phyloP scores from a whole-genome alignment of 2,329 filamentous ascomycete genomes.

The Colletotrichum lini region DNA sequence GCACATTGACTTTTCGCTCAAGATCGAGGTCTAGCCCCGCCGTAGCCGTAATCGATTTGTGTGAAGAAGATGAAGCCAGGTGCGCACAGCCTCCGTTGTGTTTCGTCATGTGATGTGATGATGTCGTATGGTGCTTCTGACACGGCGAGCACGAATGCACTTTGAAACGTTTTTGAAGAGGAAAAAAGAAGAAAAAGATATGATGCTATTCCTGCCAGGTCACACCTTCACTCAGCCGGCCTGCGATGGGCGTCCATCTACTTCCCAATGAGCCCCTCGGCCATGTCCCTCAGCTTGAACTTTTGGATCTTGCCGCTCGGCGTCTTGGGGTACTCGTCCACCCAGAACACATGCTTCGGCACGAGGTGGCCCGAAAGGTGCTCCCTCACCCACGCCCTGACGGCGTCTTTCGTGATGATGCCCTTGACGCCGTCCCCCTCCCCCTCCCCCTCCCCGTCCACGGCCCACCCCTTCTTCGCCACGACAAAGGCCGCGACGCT shows the following conservation, averaged over 20 bases:
- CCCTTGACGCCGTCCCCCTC: slow-evolving; percentile 43
- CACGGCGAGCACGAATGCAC: too few relatives aligned
- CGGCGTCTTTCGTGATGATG: slow-evolving; percentile 67
- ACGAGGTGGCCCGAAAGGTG: slow-evolving; percentile 82
- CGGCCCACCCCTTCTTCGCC: slow-evolving; percentile 42
- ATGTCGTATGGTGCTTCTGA: neutral
- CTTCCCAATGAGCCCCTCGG: slow-evolving; percentile 53
- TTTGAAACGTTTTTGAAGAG: too few relatives aligned
- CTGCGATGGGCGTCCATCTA: too few relatives aligned
- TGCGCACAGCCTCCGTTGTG: too few relatives aligned
- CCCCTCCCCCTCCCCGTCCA: slow-evolving; percentile 45
- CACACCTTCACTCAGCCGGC: too few relatives aligned
- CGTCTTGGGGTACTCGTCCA: slow-evolving; percentile 90
- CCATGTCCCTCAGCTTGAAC: slow-evolving; percentile 83
- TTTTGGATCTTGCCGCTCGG: slow-evolving; percentile 98
- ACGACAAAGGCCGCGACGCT: slow-evolving; percentile 88
- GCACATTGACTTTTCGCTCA: slow-evolving; percentile 96
- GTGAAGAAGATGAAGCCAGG: neutral
- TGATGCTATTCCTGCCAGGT: too few relatives aligned
- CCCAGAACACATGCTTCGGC: slow-evolving; percentile 92
- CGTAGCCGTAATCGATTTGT: slow-evolving; percentile 5
- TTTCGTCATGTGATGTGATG: neutral
- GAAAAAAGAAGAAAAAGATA: too few relatives aligned
- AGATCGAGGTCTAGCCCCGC: slow-evolving; percentile 72
- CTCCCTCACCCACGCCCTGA: slow-evolving; percentile 80